phyloP scores from a whole-genome alignment of 352 stramenopile genomes.

The Lagenidium giganteum region DNA sequence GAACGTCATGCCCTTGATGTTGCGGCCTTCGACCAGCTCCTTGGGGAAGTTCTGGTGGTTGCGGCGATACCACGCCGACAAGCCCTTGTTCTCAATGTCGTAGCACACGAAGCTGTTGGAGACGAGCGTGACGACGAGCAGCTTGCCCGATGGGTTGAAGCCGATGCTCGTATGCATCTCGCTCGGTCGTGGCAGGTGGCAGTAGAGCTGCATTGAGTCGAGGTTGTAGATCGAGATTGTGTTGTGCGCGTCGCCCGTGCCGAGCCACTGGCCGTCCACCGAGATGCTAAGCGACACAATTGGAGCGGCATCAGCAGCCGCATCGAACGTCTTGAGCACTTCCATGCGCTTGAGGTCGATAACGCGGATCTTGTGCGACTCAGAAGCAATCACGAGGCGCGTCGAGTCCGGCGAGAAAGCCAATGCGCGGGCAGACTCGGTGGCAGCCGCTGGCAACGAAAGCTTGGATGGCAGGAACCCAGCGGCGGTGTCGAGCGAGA shows the following conservation, averaged over 20 bases:
- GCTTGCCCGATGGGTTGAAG: slow-evolving; percentile 73
- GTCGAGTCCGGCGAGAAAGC: slow-evolving; percentile 79
- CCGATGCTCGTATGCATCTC: slow-evolving; percentile 78
- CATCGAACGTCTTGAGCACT: slow-evolving; percentile 70
- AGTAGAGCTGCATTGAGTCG: slow-evolving; percentile 84
- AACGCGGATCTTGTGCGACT: slow-evolving; percentile 63
- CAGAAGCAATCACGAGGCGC: slow-evolving; percentile 60
- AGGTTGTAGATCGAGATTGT: slow-evolving; percentile 79
- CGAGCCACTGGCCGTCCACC: slow-evolving; percentile 77
- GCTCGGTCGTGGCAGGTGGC: slow-evolving; percentile 46
- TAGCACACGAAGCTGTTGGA: slow-evolving; percentile 85
- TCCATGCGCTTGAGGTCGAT: slow-evolving; percentile 70
- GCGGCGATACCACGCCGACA: slow-evolving; percentile 69
- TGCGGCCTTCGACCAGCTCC: slow-evolving; percentile 61
- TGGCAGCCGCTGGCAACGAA: slow-evolving; percentile 24
- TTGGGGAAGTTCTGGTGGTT: slow-evolving; percentile 71
- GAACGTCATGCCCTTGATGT: slow-evolving; percentile 79
- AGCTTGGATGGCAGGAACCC: slow-evolving; percentile 61
- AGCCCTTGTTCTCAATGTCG: slow-evolving; percentile 74
- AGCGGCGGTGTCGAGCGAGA: slow-evolving; percentile 49
- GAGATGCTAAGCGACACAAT: slow-evolving; percentile 74
- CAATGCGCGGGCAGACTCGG: slow-evolving; percentile 52
- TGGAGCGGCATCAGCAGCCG: slow-evolving; percentile 25
- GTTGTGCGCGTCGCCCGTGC: slow-evolving; percentile 58
- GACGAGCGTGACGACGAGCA: slow-evolving; percentile 73